Conservation (phyloP, 179 eudicot species). For the Corrigiola litoralis region DNA sequence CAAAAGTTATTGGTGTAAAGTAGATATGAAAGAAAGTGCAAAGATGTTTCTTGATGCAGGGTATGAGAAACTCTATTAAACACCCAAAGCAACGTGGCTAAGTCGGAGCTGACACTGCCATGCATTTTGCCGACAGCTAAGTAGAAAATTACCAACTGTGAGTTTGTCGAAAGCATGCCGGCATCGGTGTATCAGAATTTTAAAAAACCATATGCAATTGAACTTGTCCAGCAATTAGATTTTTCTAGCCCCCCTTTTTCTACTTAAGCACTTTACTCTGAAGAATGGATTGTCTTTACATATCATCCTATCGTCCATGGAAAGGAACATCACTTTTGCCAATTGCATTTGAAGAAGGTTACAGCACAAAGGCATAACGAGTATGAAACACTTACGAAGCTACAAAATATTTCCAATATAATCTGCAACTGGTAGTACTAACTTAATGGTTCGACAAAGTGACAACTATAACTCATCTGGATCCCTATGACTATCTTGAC, state of each 20-base stretch:
- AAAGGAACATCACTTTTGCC: conserved; percentile 1
- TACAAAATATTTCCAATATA: too few species aligned
- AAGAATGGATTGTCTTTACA: conserved; percentile 1
- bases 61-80: neutral
- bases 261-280: neutral
- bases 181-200: conserved; percentile 1
- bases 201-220: conserved; percentile 4
- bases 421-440: too few species aligned
- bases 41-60: neutral
- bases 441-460: too few species aligned
- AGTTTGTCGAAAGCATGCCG: conserved; percentile 14
- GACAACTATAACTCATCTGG: too few species aligned
- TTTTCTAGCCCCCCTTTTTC: neutral
- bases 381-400: too few species aligned
- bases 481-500: too few species aligned
- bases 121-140: conserved; percentile 6
- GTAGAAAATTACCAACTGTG: conserved; percentile 1
- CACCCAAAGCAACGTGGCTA: conserved; percentile 4
- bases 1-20: conserved; percentile 18
- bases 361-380: neutral
- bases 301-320: neutral
- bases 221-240: conserved; percentile 16
- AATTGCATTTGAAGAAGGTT: neutral
- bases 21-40: neutral
- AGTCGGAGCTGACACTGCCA: neutral